A percentile compares a stretch with the other conserved stretches of the same genome.
Conservation (phyloP, 768 basidiomycete genomes). For the Stropharia rugosoannulata region DNA sequence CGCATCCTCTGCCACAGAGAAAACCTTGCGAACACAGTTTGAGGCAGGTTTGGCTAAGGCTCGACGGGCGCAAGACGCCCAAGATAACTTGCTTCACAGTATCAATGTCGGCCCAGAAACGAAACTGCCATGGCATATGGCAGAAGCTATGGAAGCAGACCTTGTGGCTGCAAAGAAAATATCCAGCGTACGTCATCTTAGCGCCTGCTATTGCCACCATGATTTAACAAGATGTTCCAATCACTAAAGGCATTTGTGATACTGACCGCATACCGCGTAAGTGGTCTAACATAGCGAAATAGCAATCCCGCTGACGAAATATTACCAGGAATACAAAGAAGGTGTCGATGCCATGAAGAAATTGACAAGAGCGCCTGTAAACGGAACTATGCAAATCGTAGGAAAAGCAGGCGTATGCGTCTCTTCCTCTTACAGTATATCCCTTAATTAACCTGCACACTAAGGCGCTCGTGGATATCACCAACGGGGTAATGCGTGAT, state of each 20-base stretch:
- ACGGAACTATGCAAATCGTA: slow-evolving; percentile 7
- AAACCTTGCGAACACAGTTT: slow-evolving; percentile 35
- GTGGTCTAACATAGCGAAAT: neutral
- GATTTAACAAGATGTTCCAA: neutral
- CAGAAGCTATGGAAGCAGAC: slow-evolving; percentile 18
- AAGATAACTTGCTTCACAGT: neutral
- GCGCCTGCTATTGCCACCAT: neutral
- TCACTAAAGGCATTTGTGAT: slow-evolving; percentile 30
- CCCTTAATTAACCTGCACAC: neutral
- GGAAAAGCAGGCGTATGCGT: slow-evolving; percentile 15
- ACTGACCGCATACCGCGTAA: slow-evolving; percentile 28
- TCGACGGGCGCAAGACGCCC: slow-evolving; percentile 9
- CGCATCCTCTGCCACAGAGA: slow-evolving; percentile 26
- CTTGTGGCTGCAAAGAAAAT: slow-evolving; percentile 14
- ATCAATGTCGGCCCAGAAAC: neutral
- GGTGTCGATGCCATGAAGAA: slow-evolving; percentile 26
- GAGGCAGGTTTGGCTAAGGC: slow-evolving; percentile 25
- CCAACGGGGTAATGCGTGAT: slow-evolving; percentile 40
- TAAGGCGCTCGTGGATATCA: slow-evolving; percentile 29
- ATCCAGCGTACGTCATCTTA: slow-evolving; percentile 18
- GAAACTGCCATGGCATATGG: slow-evolving; percentile 27
- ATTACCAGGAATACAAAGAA: slow-evolving; percentile 27
- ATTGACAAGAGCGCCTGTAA: slow-evolving; percentile 5
- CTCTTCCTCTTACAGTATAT: neutral
- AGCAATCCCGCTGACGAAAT: no score